A percentile compares a stretch with the other conserved stretches of the same genome.
Evolutionary conservation across 1,284 basidiomycete genomes (phyloP).

Genomic region (Volvariella surrecta): DNA sequence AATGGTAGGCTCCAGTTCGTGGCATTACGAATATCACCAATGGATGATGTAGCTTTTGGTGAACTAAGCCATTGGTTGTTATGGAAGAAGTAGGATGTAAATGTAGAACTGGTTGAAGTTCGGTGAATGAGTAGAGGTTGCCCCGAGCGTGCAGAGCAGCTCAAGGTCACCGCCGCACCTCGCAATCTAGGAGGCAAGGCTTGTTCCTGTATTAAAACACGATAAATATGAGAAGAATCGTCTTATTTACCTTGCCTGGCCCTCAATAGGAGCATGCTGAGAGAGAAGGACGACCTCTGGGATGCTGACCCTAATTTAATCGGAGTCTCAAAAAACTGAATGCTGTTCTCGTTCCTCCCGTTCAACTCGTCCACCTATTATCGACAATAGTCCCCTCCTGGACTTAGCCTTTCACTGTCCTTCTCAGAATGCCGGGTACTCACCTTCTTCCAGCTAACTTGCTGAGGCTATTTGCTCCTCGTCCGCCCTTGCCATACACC

Average conservation of each 20-base stretch:
- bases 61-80: constrained; percentile 36
- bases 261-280: too few relatives aligned
- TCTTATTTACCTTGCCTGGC: too few relatives aligned
- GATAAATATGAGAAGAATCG: too few relatives aligned
- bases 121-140: neutral
- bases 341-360: neutral
- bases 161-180: too few relatives aligned
- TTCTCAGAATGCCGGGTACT: constrained; percentile 61
- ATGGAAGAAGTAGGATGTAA: constrained; percentile 53
- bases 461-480: constrained; percentile 89
- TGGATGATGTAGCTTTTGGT: neutral
- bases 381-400: neutral
- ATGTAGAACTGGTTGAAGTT: constrained; percentile 16
- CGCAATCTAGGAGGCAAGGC: too few relatives aligned
- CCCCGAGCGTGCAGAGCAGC: neutral
- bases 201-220: too few relatives aligned
- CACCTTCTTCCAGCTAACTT: constrained; percentile 90
- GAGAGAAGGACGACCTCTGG: too few relatives aligned
- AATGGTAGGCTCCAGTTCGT: constrained; percentile 10
- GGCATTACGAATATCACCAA: constrained; percentile 8
- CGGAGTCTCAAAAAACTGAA: neutral
- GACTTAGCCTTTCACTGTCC: constrained; percentile 6
- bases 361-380: neutral
- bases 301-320: neutral
- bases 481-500: constrained; percentile 78